Conservation (phyloP, 1,284 basidiomycete genomes). For the Stygiomarasmius scandens region DNA sequence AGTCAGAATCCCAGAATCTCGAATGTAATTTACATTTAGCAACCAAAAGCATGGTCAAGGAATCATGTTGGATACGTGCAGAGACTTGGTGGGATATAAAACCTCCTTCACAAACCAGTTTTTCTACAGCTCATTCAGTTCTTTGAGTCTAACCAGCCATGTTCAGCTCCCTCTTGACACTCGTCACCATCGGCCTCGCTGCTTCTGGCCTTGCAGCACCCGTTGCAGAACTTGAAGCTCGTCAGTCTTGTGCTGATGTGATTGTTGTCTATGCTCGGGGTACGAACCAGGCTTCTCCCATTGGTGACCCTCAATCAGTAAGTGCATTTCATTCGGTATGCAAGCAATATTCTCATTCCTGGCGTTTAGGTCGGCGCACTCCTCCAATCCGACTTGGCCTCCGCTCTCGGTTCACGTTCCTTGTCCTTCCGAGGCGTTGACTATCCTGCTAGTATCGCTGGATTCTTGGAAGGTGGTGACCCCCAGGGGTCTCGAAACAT, state of each 20-base stretch:
- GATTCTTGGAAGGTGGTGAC: slow-evolving; percentile 38
- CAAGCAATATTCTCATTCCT: background rate
- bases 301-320: slow-evolving; percentile 22
- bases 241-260: slow-evolving; percentile 29
- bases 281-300: slow-evolving; percentile 27
- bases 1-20: too few species aligned
- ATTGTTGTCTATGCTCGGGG: slow-evolving; percentile 34
- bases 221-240: slow-evolving; percentile 4
- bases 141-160: background rate
- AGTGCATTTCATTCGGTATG: background rate
- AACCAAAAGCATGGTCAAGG: too few species aligned
- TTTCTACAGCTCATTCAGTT: too few species aligned
- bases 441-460: slow-evolving; percentile 34
- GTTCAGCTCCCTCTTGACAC: background rate
- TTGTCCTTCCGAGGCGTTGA: slow-evolving; percentile 37
- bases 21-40: too few species aligned
- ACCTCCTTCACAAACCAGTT: too few species aligned
- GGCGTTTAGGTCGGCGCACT: slow-evolving; percentile 31
- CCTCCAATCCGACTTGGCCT: slow-evolving; percentile 29
- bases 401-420: slow-evolving; percentile 25
- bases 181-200: background rate
- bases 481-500: slow-evolving; percentile 35
- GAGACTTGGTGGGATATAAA: too few species aligned
- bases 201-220: slow-evolving; percentile 17
- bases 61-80: too few species aligned